These are phyloP conservation scores for Circinella minor DNA, from an alignment of 371 early-diverging fungal genomes.

Conservation along the genomic window DNA sequence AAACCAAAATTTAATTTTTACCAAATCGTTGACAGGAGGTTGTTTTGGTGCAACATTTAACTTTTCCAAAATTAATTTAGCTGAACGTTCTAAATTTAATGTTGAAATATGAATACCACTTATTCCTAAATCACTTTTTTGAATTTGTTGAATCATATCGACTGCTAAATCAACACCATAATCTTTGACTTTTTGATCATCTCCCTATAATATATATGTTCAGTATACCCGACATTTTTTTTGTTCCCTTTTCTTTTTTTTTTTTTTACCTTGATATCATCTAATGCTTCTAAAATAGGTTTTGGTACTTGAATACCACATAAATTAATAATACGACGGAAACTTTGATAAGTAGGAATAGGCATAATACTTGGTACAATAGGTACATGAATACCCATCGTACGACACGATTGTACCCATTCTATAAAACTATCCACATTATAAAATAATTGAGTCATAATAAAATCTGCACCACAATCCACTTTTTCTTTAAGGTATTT, in stretches of 20 bases:
- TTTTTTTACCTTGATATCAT: slow-evolving; percentile 71
- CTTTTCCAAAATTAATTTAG: slow-evolving; percentile 81
- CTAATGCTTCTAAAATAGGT: slow-evolving; percentile 67
- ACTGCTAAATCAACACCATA: slow-evolving; percentile 84
- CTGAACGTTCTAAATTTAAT: slow-evolving; percentile 86
- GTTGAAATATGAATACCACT: slow-evolving; percentile 82
- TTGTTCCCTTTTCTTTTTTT: too few relatives aligned
- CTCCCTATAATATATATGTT: slow-evolving; percentile 49
- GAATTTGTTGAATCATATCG: slow-evolving; percentile 69
- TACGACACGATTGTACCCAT: slow-evolving; percentile 73
- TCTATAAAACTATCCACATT: slow-evolving; percentile 73
- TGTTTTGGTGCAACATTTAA: slow-evolving; percentile 57
- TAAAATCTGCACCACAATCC: slow-evolving; percentile 93
- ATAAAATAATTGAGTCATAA: slow-evolving; percentile 94
- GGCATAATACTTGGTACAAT: slow-evolving; percentile 96
- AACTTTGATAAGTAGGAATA: slow-evolving; percentile 89
- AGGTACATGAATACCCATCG: slow-evolving; percentile 76
- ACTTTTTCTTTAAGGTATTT: slow-evolving; percentile 82
- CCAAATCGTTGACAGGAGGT: background rate
- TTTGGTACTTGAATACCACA: slow-evolving; percentile 84
- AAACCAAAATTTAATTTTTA: background rate
- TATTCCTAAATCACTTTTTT: slow-evolving; percentile 50
- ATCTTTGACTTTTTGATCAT: slow-evolving; percentile 94
- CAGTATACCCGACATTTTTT: too few relatives aligned
- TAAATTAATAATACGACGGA: slow-evolving; percentile 85